Evolutionary conservation across 441 rosid genomes (phyloP).

Genomic region (Brassica balearica): DNA sequence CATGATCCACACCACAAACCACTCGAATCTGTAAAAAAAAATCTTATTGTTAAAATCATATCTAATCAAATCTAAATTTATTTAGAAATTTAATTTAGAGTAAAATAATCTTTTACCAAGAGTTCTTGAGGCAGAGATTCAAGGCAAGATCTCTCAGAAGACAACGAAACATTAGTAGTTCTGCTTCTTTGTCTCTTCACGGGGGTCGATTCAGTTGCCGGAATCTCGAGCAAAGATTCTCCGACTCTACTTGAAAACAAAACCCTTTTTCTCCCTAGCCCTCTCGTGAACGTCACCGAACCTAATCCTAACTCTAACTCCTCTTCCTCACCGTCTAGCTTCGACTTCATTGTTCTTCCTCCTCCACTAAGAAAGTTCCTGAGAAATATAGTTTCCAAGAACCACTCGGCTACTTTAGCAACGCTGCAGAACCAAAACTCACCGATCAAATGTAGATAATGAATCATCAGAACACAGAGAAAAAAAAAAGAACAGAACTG

Average conservation of each 20-base stretch:
- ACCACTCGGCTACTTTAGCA: background rate
- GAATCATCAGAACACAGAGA: conserved; percentile 2
- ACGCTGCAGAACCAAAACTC: conserved; percentile 29
- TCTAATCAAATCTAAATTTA: background rate
- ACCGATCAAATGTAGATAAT: conserved; percentile 19
- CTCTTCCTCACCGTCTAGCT: conserved; percentile 34
- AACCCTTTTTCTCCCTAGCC: conserved; percentile 82
- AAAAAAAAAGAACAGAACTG: background rate
- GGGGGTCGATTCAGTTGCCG: conserved; percentile 36
- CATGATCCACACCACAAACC: conserved; percentile 73
- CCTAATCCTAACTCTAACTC: conserved; percentile 47
- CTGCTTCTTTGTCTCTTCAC: conserved; percentile 64
- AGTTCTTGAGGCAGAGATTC: conserved; percentile 81
- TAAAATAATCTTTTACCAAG: conserved; percentile 48
- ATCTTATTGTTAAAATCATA: conserved; percentile 1
- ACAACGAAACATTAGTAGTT: background rate
- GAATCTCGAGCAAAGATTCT: conserved; percentile 37
- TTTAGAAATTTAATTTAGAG: background rate
- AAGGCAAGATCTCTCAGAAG: conserved; percentile 49
- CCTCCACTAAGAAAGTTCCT: conserved; percentile 10
- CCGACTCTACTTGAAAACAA: conserved; percentile 45
- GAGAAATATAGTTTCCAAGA: conserved; percentile 31
- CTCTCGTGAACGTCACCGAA: conserved; percentile 56
- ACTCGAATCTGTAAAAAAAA: conserved; percentile 58
- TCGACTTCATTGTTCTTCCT: conserved; percentile 42